Evolutionary conservation across 116 monocot genomes (phyloP).

Genomic region (Papilionanthe hybrid): DNA sequence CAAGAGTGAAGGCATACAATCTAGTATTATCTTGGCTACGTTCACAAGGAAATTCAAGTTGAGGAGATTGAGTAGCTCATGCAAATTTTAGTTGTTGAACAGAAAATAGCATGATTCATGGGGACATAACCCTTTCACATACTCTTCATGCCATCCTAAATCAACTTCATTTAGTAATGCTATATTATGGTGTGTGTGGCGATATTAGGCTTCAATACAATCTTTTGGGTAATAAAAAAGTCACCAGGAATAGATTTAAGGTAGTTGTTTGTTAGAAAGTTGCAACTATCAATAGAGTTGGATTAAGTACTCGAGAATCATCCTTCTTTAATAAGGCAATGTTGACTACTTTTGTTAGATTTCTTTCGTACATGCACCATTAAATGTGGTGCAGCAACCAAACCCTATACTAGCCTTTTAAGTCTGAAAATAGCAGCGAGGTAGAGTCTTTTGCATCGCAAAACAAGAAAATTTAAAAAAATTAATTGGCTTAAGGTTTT

Average conservation of each 20-base stretch:
- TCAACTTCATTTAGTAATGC: too few relatives aligned
- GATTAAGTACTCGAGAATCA: background rate
- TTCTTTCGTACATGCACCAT: background rate
- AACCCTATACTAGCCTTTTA: constrained; percentile 1
- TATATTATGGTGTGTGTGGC: too few relatives aligned
- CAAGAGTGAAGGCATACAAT: too few relatives aligned
- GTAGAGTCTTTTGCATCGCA: background rate
- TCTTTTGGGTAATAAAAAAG: background rate
- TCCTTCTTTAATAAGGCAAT: background rate
- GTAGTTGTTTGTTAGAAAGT: background rate
- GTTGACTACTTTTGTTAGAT: background rate
- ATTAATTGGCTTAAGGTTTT: background rate
- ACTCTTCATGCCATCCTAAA: too few relatives aligned
- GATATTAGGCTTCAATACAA: background rate
- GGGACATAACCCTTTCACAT: too few relatives aligned
- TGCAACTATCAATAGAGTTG: background rate
- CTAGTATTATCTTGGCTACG: too few relatives aligned
- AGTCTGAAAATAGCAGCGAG: background rate
- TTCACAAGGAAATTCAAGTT: too few relatives aligned
- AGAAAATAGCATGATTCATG: too few relatives aligned
- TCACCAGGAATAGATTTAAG: background rate
- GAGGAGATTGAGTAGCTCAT: too few relatives aligned
- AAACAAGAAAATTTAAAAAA: background rate
- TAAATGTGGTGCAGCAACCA: background rate
- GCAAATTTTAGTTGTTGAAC: too few relatives aligned